These are phyloP conservation scores for Intubia oerlemansii DNA, from an alignment of 2,329 filamentous ascomycete genomes.

Conservation along the genomic window DNA sequence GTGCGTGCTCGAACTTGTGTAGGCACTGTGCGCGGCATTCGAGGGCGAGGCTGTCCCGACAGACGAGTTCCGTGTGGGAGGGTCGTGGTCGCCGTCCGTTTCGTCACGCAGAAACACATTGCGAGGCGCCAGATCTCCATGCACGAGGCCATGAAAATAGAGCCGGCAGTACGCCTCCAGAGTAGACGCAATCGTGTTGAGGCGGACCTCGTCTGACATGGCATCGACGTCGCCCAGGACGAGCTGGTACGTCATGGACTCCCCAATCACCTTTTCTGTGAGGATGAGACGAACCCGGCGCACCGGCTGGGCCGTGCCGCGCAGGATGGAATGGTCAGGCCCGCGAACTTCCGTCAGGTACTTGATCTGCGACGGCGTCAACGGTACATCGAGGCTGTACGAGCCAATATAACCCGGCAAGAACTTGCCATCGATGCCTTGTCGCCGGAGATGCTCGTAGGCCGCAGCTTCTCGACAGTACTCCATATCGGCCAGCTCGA, in stretches of 20 bases:
- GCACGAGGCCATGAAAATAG: conserved; percentile 5
- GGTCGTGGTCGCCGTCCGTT: too few relatives aligned
- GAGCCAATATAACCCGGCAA: conserved; percentile 6
- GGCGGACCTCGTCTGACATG: conserved; percentile 2
- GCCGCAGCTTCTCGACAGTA: conserved; percentile 7
- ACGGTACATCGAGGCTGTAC: conserved; percentile 4
- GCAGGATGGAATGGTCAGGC: not conserved
- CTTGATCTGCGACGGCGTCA: conserved; percentile 1
- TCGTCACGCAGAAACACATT: conserved; percentile 7
- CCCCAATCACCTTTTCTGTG: conserved; percentile 3
- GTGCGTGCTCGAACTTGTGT: too few relatives aligned
- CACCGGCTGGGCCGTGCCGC: not conserved
- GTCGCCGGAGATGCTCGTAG: conserved; percentile 4
- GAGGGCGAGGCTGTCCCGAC: too few relatives aligned
- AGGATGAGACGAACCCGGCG: conserved; percentile 6
- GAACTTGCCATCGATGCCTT: conserved; percentile 5
- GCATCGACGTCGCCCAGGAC: conserved; percentile 5
- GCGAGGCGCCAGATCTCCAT: conserved; percentile 7
- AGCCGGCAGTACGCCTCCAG: conserved; percentile 7
- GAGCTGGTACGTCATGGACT: conserved; percentile 4
- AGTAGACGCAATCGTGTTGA: conserved; percentile 3
- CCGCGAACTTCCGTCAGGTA: not conserved
- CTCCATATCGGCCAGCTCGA: conserved; percentile 7
- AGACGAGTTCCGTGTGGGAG: too few relatives aligned
- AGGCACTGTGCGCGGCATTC: too few relatives aligned